Evolutionary conservation across 176 grass and related monocot genomes (phyloP), one percentile per base, ranked within the genome.

Genomic region (Eragrostis curvula): DNA sequence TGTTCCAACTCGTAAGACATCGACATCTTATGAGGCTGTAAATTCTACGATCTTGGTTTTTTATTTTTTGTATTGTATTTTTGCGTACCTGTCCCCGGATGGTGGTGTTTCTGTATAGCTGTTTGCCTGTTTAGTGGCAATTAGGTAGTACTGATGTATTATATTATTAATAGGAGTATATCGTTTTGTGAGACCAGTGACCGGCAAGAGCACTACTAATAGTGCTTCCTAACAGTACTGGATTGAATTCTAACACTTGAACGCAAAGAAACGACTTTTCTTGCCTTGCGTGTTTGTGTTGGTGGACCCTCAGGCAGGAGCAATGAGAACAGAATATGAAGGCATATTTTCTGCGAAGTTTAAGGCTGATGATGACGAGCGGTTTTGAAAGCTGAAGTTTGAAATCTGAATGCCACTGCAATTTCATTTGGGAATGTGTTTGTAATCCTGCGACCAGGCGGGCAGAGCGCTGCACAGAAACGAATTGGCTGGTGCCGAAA

Each of bases 21-120:
- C n/a, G 4, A 49, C 12, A 36, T 79, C 76, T 57, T 64, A 70
- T 71, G 56, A 82, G 79, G 42, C 43, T 86, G 84, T 90, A 83
- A 68, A 90, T 90, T 12, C 84, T 2, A 68, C 53, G 41, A 52
- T 71, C 65, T 73, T 6, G 3, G 2, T 16, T 4, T 76, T 60
- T 1, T 21, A 27, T 58, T 85, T 72, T 36, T 36, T 66, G 12
- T 57, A 24, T 58, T 81, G 58, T 73, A 73, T 76, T 30, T 17
- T 42, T 66, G 60, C 40, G 24, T 68, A 84, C 75, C 75, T 79
- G 74, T 28, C 23, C 70, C 74, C 40, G 20, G 6, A 50, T 18
- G 8, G 51, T 32, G 48, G 21, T 64, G 25, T 58, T 57, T 86
- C n/a, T 78, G 88, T 83, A 79, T 73, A 82, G 79, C 30, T 80